Evolutionary conservation across 2,329 filamentous ascomycete genomes (phyloP).

Genomic region (Paecilomyces niveus): DNA sequence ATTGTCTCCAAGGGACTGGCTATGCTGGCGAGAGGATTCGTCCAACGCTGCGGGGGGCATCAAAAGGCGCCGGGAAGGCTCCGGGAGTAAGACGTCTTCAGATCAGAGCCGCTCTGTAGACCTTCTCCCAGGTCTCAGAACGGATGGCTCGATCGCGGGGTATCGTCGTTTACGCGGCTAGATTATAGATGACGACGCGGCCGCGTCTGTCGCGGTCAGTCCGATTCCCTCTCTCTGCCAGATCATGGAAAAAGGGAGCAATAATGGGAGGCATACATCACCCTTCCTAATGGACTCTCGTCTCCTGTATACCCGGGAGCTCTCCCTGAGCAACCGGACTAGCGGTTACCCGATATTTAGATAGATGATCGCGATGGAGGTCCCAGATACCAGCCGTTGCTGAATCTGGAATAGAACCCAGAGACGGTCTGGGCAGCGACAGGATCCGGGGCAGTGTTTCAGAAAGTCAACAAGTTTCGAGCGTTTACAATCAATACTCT

Average conservation of each 20-base stretch:
- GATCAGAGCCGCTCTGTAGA: constrained; percentile 22
- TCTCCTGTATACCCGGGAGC: background rate
- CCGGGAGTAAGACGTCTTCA: constrained; percentile 16
- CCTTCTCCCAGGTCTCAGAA: constrained; percentile 26
- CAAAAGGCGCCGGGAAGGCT: constrained; percentile 20
- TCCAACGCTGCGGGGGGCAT: constrained; percentile 37
- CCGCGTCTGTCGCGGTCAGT: background rate
- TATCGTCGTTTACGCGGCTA: background rate
- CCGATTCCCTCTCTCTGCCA: background rate
- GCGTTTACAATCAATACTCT: background rate
- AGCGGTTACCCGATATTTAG: background rate
- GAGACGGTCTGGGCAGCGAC: background rate
- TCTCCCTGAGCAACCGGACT: background rate
- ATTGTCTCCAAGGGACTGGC: constrained; percentile 27
- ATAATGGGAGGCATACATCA: background rate
- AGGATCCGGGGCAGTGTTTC: background rate
- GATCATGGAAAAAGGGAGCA: background rate
- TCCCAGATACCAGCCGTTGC: background rate
- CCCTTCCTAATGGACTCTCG: background rate
- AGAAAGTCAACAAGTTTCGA: background rate
- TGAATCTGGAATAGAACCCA: background rate
- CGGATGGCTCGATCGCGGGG: constrained; percentile 11
- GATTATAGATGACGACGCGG: background rate
- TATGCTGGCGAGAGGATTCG: constrained; percentile 29
- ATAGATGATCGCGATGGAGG: background rate